Evolutionary conservation across 1,284 basidiomycete genomes (phyloP).

Genomic region (Pulchroboletus neoregius): DNA sequence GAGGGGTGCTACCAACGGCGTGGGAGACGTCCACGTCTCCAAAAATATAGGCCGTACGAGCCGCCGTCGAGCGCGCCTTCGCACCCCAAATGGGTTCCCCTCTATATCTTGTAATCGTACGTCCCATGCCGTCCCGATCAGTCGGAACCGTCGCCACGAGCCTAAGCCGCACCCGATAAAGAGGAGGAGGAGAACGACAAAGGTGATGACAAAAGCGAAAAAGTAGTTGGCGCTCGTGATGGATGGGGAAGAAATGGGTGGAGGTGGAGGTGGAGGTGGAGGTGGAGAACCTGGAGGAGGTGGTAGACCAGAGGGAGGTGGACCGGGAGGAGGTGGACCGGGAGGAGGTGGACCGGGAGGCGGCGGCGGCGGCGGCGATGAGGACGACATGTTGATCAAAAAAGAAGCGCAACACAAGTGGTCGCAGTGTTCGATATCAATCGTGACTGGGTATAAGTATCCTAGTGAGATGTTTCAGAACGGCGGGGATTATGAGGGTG

Average conservation of each 20-base stretch:
- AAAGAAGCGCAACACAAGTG: background rate
- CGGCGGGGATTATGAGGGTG: constrained; percentile 1
- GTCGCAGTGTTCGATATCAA: constrained; percentile 6
- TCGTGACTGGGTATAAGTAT: constrained; percentile 11
- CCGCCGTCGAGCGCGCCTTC: constrained; percentile 21
- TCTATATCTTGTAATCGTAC: constrained; percentile 21
- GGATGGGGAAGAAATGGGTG: background rate
- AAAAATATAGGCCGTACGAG: constrained; percentile 18
- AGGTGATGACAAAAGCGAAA: constrained; percentile 62
- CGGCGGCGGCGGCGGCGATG: background rate
- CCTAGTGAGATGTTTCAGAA: constrained; percentile 18
- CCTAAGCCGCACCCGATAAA: constrained; percentile 55
- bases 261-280: background rate
- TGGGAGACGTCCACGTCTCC: constrained; percentile 20
- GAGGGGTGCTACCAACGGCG: background rate
- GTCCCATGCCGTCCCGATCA: constrained; percentile 22
- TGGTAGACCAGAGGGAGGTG: background rate
- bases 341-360: background rate
- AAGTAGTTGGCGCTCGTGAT: constrained; percentile 44
- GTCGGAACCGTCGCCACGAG: constrained; percentile 41
- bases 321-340: background rate
- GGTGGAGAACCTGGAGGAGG: background rate
- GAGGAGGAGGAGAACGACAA: constrained; percentile 53
- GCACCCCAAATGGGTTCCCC: background rate
- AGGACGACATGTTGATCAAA: constrained; percentile 19